Evolutionary conservation across 768 basidiomycete species (phyloP).

Genomic region (Leccinum uliginosum): DNA sequence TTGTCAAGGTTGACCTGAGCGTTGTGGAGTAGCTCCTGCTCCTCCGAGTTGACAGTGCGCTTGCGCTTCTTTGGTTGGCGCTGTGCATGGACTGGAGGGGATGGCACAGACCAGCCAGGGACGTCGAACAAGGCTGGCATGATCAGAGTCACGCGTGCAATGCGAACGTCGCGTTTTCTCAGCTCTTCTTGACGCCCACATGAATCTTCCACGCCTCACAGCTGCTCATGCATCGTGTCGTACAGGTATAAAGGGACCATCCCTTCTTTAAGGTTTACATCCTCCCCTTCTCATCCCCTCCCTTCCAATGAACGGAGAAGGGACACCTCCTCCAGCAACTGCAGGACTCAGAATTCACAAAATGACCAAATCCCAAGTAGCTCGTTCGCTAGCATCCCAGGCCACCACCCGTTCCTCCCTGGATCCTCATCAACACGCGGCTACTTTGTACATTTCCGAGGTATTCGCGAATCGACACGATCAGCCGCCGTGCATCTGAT

Average conservation of each 20-base stretch:
- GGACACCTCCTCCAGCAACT: background rate
- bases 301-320: conserved; percentile 9
- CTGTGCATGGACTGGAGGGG: conserved; percentile 36
- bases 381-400: conserved; percentile 3
- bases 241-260: conserved; percentile 13
- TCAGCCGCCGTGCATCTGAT: conserved; percentile 12
- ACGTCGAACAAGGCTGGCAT: conserved; percentile 52
- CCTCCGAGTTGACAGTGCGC: conserved; percentile 41
- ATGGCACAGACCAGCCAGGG: conserved; percentile 61
- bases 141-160: conserved; percentile 2
- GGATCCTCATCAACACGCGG: conserved; percentile 14
- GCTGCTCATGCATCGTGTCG: conserved; percentile 12
- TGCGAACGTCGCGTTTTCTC: conserved; percentile 19
- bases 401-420: conserved; percentile 1
- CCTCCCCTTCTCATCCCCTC: background rate
- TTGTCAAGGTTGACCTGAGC: conserved; percentile 58
- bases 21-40: conserved; percentile 32
- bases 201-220: conserved; percentile 15
- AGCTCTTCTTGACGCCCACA: background rate
- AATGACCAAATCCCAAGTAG: conserved; percentile 6
- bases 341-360: conserved; percentile 13
- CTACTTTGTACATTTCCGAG: conserved; percentile 4
- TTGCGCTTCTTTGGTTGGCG: conserved; percentile 44
- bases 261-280: background rate
- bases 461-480: conserved; percentile 8